Evolutionary conservation across 2,329 filamentous ascomycete species (phyloP).

Genomic region (Diaporthe longicolla): DNA sequence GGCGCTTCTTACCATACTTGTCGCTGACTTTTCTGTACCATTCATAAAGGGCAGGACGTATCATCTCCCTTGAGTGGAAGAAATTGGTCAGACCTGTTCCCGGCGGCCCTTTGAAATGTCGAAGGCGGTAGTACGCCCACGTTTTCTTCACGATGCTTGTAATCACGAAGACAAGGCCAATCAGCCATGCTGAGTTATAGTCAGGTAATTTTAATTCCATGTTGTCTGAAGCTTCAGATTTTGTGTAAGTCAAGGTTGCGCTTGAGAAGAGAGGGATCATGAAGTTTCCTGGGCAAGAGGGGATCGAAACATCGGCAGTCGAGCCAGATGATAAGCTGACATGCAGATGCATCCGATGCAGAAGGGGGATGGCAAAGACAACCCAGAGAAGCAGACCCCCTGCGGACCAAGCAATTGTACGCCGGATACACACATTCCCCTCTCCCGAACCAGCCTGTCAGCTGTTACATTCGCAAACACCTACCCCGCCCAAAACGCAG

Average conservation of each 20-base stretch:
- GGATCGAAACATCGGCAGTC: not conserved
- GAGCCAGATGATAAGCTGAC: conserved; percentile 5
- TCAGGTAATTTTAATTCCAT: conserved; percentile 1
- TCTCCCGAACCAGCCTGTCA: not conserved
- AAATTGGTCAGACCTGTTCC: conserved; percentile 17
- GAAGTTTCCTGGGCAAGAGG: not conserved
- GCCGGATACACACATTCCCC: not conserved
- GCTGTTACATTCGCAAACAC: not conserved
- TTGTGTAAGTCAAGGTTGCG: not conserved
- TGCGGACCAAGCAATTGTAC: not conserved
- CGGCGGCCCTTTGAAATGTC: conserved; percentile 12
- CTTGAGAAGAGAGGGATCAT: not conserved
- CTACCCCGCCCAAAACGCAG: not conserved
- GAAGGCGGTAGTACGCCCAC: not conserved
- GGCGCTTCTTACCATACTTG: conserved; percentile 4
- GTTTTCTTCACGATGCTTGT: not conserved
- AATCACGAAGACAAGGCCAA: not conserved
- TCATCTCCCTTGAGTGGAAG: conserved; percentile 8
- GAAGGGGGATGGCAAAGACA: not conserved
- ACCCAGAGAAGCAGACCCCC: not conserved
- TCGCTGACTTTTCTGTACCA: not conserved
- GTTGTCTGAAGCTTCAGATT: not conserved
- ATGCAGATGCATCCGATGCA: not conserved
- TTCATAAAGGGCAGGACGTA: not conserved
- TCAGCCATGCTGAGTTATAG: not conserved